A percentile compares a stretch with the other conserved stretches of the same genome.
phyloP scores from a whole-genome alignment of 192 early-diverging fungal species.

The Chytriomyces hyalinus region DNA sequence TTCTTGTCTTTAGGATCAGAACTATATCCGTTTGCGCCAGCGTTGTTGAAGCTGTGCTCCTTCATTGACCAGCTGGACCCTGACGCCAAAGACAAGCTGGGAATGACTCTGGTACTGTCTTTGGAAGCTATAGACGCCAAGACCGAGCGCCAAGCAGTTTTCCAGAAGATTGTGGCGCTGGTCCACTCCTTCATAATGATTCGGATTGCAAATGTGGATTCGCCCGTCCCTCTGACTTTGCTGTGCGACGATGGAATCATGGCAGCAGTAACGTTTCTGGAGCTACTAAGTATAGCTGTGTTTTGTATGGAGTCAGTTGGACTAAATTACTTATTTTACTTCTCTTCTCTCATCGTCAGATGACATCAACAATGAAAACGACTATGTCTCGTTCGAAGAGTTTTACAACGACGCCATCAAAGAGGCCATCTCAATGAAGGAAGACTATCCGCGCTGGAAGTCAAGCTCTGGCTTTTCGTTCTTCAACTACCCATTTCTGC shows the following conservation, averaged over 20 bases:
- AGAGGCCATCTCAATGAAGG: conserved; percentile 49
- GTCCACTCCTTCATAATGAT: conserved; percentile 37
- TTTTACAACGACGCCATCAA: conserved; percentile 58
- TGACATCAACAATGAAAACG: conserved; percentile 47
- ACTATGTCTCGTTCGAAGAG: conserved; percentile 45
- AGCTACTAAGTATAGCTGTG: conserved; percentile 31
- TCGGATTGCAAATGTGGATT: conserved; percentile 22
- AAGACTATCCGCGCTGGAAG: conserved; percentile 56
- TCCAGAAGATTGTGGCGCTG: conserved; percentile 32
- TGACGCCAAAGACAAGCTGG: conserved; percentile 17
- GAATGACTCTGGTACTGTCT: neutral
- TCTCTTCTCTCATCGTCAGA: conserved; percentile 19
- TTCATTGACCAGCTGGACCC: conserved; percentile 11
- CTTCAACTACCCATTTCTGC: conserved; percentile 48
- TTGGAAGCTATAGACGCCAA: neutral
- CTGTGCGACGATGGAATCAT: conserved; percentile 23
- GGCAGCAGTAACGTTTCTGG: conserved; percentile 32
- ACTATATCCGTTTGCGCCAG: neutral
- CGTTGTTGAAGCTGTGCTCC: neutral
- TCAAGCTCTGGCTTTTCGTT: conserved; percentile 51
- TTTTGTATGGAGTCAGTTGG: neutral
- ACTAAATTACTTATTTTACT: neutral
- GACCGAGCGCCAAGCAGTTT: conserved; percentile 10
- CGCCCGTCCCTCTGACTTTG: neutral
- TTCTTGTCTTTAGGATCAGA: conserved; percentile 15